Percentiles rank a stretch among this genome's conserved stretches.
Conservation (phyloP, 352 stramenopile species). For the Phytophthora megakarya region DNA sequence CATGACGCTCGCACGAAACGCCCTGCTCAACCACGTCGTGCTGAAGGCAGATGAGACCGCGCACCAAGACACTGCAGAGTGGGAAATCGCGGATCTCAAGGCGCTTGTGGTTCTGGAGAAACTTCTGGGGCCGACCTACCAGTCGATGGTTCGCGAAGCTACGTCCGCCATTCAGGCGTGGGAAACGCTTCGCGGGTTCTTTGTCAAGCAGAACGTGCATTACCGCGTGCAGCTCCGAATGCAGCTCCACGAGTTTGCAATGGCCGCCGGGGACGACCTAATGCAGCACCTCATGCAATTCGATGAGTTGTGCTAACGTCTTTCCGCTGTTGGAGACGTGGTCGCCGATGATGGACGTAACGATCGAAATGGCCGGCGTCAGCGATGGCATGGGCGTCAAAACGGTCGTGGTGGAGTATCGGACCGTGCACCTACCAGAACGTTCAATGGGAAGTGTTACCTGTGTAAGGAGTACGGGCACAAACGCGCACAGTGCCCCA, state of each 20-base stretch:
- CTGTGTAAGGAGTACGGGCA: slow-evolving; percentile 3
- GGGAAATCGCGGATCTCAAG: too few relatives aligned
- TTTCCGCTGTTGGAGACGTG: slow-evolving; percentile 17
- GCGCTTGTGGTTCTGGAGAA: too few relatives aligned
- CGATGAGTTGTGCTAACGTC: slow-evolving; percentile 20
- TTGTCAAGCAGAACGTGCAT: slow-evolving; percentile 27
- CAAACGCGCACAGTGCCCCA: slow-evolving; percentile 1
- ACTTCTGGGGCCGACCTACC: too few relatives aligned
- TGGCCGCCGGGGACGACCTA: slow-evolving; percentile 6
- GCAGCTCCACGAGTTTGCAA: slow-evolving; percentile 22
- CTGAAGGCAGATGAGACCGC: too few relatives aligned
- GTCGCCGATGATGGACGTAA: slow-evolving; percentile 12
- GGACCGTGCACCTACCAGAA: too few relatives aligned
- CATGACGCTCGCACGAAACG: too few relatives aligned
- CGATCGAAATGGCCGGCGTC: too few relatives aligned
- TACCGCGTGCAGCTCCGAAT: slow-evolving; percentile 28
- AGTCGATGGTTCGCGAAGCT: slow-evolving; percentile 19
- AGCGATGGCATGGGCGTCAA: too few relatives aligned
- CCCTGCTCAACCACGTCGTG: too few relatives aligned
- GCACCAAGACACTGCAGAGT: too few relatives aligned
- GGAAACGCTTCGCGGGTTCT: slow-evolving; percentile 21
- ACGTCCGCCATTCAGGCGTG: slow-evolving; percentile 8
- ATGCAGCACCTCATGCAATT: slow-evolving; percentile 26
- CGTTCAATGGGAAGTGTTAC: slow-evolving; percentile 7
- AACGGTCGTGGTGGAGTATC: too few relatives aligned